phyloP scores from a whole-genome alignment of 2,329 filamentous ascomycete genomes.

The Colletotrichum tanaceti region DNA sequence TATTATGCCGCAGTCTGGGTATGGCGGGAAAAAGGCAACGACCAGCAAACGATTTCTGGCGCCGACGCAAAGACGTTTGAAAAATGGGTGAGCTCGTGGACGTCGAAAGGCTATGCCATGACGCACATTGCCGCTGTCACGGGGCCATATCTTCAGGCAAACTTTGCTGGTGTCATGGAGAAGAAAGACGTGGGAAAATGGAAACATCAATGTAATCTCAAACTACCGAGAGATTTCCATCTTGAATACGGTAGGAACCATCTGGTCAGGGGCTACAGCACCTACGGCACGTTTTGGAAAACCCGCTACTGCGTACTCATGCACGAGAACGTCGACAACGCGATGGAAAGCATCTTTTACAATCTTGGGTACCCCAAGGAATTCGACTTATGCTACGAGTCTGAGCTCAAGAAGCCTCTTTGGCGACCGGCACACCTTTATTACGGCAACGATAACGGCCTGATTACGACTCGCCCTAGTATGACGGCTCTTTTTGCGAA shows the following conservation, averaged over 20 bases:
- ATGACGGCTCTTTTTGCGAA: slow-evolving; percentile 39
- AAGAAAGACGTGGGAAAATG: slow-evolving; percentile 31
- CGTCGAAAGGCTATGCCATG: slow-evolving; percentile 34
- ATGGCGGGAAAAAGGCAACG: slow-evolving; percentile 1
- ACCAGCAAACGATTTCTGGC: slow-evolving; percentile 31
- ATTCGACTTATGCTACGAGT: slow-evolving; percentile 16
- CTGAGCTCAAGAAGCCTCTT: slow-evolving; percentile 36
- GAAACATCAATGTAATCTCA: slow-evolving; percentile 34
- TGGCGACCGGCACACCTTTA: slow-evolving; percentile 38
- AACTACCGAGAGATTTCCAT: slow-evolving; percentile 15
- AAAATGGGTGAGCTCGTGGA: slow-evolving; percentile 35
- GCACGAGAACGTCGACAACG: slow-evolving; percentile 37
- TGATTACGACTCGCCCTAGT: too few species aligned
- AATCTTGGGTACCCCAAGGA: slow-evolving; percentile 18
- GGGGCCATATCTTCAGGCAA: slow-evolving; percentile 29
- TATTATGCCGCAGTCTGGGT: slow-evolving; percentile 40
- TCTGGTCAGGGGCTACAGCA: slow-evolving; percentile 29
- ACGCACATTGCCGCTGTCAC: slow-evolving; percentile 38
- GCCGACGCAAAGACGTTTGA: slow-evolving; percentile 31
- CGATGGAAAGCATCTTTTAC: slow-evolving; percentile 33
- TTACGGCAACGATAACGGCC: slow-evolving; percentile 28
- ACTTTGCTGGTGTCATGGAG: slow-evolving; percentile 41
- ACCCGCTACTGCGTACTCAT: slow-evolving; percentile 35
- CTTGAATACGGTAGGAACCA: background rate
- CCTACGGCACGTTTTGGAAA: slow-evolving; percentile 32